These are phyloP conservation scores for Leavenworthia alabamica DNA, from an alignment of 345 rosid genomes.

Conservation along the genomic window DNA sequence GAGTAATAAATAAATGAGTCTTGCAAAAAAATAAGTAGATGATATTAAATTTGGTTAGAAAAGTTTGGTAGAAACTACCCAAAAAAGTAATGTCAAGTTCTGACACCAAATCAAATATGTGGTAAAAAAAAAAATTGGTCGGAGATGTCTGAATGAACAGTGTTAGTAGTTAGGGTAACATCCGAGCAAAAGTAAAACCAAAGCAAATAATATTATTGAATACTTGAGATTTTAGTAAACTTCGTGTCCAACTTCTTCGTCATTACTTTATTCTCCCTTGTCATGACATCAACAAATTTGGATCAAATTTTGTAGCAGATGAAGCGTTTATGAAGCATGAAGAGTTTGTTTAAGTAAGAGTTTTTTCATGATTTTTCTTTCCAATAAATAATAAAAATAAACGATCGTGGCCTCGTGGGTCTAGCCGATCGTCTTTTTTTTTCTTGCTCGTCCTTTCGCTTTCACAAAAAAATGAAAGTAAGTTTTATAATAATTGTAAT, in stretches of 20 bases:
- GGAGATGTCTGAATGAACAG: conserved; percentile 12
- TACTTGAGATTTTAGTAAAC: conserved; percentile 1
- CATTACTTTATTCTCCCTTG: not conserved
- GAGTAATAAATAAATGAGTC: conserved; percentile 11
- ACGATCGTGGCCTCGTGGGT: conserved; percentile 31
- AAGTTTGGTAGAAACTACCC: conserved; percentile 28
- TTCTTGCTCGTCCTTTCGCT: conserved; percentile 23
- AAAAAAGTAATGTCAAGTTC: conserved; percentile 3
- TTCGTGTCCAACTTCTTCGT: not conserved
- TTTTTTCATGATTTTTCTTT: not conserved
- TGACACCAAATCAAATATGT: conserved; percentile 12
- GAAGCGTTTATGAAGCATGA: not conserved
- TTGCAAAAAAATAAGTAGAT: conserved; percentile 6
- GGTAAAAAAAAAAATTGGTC: conserved; percentile 12
- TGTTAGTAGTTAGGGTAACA: conserved; percentile 23
- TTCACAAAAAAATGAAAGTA: conserved; percentile 1
- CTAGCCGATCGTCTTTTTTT: conserved; percentile 20
- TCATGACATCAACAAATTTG: not conserved
- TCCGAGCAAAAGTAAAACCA: conserved; percentile 11
- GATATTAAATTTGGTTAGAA: conserved; percentile 20
- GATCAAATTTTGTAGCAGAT: not conserved
- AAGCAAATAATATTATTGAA: conserved; percentile 9
- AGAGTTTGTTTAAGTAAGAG: not conserved
- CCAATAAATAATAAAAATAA: not conserved
- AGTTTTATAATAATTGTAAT: not conserved